phyloP scores from a whole-genome alignment of 768 basidiomycete species.

The Amanita exitialis region DNA sequence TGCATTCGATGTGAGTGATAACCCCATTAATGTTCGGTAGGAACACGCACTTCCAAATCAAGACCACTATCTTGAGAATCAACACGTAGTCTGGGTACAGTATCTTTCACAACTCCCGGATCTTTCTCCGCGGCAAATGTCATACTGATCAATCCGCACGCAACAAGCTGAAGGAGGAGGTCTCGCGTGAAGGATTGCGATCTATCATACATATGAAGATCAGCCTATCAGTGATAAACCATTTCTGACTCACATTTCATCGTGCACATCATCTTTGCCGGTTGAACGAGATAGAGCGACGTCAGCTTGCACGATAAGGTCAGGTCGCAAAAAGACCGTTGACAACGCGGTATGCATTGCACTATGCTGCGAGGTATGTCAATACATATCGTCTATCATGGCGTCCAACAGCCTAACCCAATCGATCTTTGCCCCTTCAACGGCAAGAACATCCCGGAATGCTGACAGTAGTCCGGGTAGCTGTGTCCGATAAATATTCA shows the following conservation, averaged over 20 bases:
- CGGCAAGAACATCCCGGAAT: conserved; percentile 46
- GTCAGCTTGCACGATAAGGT: conserved; percentile 3
- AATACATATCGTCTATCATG: background rate
- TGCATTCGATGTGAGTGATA: conserved; percentile 3
- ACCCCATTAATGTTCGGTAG: background rate
- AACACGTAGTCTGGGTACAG: conserved; percentile 33
- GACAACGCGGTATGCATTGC: conserved; percentile 14
- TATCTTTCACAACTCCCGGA: conserved; percentile 38
- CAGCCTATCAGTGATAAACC: background rate
- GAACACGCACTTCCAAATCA: conserved; percentile 42
- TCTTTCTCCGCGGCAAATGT: conserved; percentile 41
- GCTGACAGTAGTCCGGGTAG: conserved; percentile 46
- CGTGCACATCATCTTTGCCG: background rate
- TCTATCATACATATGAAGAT: conserved; percentile 6
- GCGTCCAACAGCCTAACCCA: conserved; percentile 33
- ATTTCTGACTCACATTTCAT: background rate
- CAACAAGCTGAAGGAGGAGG: conserved; percentile 45
- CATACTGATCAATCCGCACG: conserved; percentile 44
- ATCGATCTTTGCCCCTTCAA: conserved; percentile 44
- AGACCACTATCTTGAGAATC: conserved; percentile 55
- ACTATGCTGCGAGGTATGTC: conserved; percentile 16
- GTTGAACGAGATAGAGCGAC: conserved; percentile 4
- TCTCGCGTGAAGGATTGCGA: conserved; percentile 31
- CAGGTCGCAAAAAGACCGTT: conserved; percentile 4
- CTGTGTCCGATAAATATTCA: conserved; percentile 21